A percentile compares a stretch with the other conserved stretches of the same genome.
Conservation (phyloP, 2,329 filamentous ascomycete genomes). For the Bretziella fagacearum region DNA sequence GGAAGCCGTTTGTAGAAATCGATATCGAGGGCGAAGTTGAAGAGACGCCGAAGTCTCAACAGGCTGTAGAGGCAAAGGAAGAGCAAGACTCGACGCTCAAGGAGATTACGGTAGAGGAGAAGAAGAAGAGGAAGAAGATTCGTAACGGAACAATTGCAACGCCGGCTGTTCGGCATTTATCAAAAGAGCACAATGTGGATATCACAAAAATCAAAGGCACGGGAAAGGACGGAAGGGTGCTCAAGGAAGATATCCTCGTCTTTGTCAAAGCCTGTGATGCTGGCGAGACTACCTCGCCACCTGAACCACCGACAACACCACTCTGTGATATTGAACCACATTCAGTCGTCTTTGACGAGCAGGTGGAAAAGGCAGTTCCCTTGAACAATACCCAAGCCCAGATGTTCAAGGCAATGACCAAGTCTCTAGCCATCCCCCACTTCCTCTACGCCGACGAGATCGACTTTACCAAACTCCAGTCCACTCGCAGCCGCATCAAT, state of each 20-base stretch:
- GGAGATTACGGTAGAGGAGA: conserved; percentile 20
- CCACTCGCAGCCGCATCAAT: conserved; percentile 61
- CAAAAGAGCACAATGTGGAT: conserved; percentile 61
- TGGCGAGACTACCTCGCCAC: too few species aligned
- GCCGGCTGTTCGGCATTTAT: conserved; percentile 76
- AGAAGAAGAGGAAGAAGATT: conserved; percentile 25
- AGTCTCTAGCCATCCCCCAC: conserved; percentile 77
- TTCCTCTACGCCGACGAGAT: conserved; percentile 89
- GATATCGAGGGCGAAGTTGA: conserved; percentile 64
- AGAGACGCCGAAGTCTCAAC: neutral
- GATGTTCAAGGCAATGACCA: conserved; percentile 98
- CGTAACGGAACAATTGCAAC: conserved; percentile 67
- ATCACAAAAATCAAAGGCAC: conserved; percentile 69
- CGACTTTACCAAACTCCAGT: conserved; percentile 58
- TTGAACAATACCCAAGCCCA: conserved; percentile 68
- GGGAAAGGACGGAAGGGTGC: conserved; percentile 75
- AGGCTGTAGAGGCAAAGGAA: conserved; percentile 6
- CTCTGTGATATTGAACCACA: too few species aligned
- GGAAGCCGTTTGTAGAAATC: conserved; percentile 86
- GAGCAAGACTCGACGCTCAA: conserved; percentile 15
- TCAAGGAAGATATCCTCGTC: conserved; percentile 79
- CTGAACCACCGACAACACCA: conserved; percentile 16
- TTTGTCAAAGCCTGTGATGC: conserved; percentile 40
- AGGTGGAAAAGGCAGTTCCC: conserved; percentile 47
- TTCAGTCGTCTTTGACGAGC: neutral